These are phyloP conservation scores for Leishmania major DNA, from an alignment of 208 protist genomes.

Conservation along the genomic window DNA sequence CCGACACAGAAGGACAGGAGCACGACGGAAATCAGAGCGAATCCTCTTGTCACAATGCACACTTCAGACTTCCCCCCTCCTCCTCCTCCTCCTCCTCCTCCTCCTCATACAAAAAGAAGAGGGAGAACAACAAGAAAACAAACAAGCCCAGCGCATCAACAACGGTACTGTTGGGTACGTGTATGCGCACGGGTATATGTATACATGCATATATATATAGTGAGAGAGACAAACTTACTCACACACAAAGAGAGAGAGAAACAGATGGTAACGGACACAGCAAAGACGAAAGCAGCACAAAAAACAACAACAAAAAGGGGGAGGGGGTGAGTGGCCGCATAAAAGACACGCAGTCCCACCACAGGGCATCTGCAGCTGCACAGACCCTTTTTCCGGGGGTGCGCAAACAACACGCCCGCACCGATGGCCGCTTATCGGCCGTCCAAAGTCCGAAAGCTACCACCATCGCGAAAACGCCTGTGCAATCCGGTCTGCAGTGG, in stretches of 20 bases:
- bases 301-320: not conserved
- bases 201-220: not conserved
- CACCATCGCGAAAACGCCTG: slow-evolving; percentile 73
- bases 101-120: not conserved
- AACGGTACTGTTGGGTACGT: not conserved
- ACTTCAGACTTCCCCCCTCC: not conserved
- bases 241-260: too few relatives aligned
- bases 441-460: slow-evolving; percentile 23
- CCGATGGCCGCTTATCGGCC: not conserved
- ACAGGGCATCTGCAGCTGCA: not conserved
- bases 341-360: not conserved
- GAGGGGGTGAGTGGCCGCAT: not conserved
- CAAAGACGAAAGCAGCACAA: not conserved
- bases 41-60: not conserved
- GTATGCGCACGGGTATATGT: too few relatives aligned
- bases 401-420: not conserved
- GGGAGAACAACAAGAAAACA: slow-evolving; percentile 3
- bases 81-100: too few relatives aligned
- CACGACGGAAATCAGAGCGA: not conserved
- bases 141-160: not conserved
- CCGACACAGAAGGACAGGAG: not conserved
- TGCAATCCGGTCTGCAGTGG: slow-evolving; percentile 45
- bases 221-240: too few relatives aligned
- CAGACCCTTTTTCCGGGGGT: not conserved
- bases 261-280: slow-evolving; percentile 1